Percentiles rank a stretch among this genome's conserved stretches.
phyloP scores from a whole-genome alignment of 192 early-diverging fungal genomes.

The Umbelopsis ramanniana region DNA sequence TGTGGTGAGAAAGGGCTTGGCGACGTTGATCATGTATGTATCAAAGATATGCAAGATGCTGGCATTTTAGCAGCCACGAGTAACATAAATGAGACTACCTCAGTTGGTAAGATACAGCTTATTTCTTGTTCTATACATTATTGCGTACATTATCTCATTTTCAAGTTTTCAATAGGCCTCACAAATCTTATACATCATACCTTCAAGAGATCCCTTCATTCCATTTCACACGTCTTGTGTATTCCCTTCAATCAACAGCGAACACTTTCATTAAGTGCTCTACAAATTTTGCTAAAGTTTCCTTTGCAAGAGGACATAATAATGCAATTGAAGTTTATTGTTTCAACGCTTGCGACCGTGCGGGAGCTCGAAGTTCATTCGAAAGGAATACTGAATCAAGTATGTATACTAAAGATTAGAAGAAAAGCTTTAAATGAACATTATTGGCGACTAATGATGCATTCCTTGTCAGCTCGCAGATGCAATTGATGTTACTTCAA shows the following conservation, averaged over 20 bases:
- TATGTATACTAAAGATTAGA: background rate
- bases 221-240: background rate
- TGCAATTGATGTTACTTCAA: background rate
- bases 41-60: background rate
- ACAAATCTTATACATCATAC: conserved; percentile 7
- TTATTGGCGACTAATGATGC: background rate
- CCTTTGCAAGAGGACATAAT: background rate
- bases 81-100: background rate
- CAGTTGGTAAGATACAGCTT: background rate
- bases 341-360: background rate
- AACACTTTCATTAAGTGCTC: background rate
- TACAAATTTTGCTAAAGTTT: background rate
- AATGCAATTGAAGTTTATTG: background rate
- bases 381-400: background rate
- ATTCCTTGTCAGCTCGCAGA: background rate
- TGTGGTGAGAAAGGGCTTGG: background rate
- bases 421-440: background rate
- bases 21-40: background rate
- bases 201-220: background rate
- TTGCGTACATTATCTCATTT: background rate
- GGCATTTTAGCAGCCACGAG: background rate
- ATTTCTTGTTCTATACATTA: background rate
- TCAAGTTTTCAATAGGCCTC: background rate
- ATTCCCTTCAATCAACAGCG: background rate
- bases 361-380: background rate